phyloP scores from a whole-genome alignment of 73 alveolate genomes.

The Uronychia setigera region DNA sequence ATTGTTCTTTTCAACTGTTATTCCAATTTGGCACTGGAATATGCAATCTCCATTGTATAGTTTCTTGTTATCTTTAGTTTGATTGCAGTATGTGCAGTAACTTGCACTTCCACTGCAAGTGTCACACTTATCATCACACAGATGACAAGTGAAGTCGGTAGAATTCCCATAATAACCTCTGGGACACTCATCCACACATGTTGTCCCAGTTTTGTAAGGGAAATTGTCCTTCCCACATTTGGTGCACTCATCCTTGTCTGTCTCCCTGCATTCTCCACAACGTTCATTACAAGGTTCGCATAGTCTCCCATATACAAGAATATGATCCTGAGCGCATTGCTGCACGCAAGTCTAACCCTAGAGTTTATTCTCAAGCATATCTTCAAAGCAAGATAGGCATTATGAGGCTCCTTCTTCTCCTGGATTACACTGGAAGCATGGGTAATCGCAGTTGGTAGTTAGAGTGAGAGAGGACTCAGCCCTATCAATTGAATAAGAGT shows the following conservation, averaged over 20 bases:
- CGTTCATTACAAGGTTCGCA: constrained; percentile 13
- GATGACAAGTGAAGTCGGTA: background rate
- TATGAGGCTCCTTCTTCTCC: background rate
- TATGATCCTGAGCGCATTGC: constrained; percentile 4
- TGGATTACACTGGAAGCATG: background rate
- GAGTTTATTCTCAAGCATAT: background rate
- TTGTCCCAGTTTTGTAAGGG: constrained; percentile 1
- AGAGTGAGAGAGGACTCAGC: background rate
- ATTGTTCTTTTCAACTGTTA: background rate
- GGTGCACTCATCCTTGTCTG: constrained; percentile 3
- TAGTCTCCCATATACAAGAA: constrained; percentile 1
- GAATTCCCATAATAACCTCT: constrained; percentile 1
- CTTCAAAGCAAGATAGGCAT: background rate
- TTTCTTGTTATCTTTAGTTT: background rate
- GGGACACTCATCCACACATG: constrained; percentile 9
- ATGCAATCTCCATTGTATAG: background rate
- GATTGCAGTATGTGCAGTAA: background rate
- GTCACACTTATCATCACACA: background rate
- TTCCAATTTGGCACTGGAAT: background rate
- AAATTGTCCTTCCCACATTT: constrained; percentile 6
- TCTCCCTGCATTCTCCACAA: background rate
- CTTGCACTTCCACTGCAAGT: background rate
- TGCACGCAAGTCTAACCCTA: background rate
- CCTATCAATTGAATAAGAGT: background rate
- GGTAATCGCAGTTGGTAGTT: constrained; percentile 1